Base-by-base conservation (phyloP, 2,329 filamentous ascomycete genomes). In the Xylaria sp. region DNA sequence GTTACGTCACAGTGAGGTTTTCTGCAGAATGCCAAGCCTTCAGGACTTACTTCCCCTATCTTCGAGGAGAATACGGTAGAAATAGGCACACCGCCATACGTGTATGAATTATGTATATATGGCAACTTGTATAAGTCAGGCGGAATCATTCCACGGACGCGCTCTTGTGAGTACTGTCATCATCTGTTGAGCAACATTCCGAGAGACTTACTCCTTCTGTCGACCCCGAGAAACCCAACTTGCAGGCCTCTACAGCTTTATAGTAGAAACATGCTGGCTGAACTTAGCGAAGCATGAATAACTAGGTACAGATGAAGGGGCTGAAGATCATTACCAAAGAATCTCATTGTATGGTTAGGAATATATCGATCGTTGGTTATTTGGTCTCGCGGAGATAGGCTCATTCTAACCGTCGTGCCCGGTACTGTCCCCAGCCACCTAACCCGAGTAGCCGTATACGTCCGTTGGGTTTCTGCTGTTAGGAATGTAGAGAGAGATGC, bases 1-100 rank as follows among this genome's bases (percentile, higher is more conserved):
- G 49, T 53, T 42, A 62, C 63, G 61, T 56, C 54, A 57, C 50
- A 25, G 49, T 55, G 33, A 63, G 22, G 44, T 44, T 51, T 38
- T 53, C 22, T 45, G 54, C 54, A 68, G 39, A 10, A 66, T 44
- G 44, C 42, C 49, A 61, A 61, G 54, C 31, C 31, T 36, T 29
- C 50, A 55, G 36, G 38, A 1, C 56, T 29, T 55, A 27, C 57
- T 61, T 56, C 25, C 56, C 54, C 39, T 60, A 29, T 42, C 20
- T n/a, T 50, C 33, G 7, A 27, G 10, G 6, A n/a, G 17, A 56
- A 39, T 39, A n/a, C n/a, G n/a, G n/a, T n/a, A 50, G 27, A 31
- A 25, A 53, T 39, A 47, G 57, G 39, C 53, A 47, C 51, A 57
- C 63, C 57, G 63, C 51, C 38, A 53, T 29, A n/a, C n/a, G n/a